Evolutionary conservation across 148 eudicot genomes (phyloP), one percentile per base, ranked within the genome.

Genomic region (Dianthus caryophyllus): DNA sequence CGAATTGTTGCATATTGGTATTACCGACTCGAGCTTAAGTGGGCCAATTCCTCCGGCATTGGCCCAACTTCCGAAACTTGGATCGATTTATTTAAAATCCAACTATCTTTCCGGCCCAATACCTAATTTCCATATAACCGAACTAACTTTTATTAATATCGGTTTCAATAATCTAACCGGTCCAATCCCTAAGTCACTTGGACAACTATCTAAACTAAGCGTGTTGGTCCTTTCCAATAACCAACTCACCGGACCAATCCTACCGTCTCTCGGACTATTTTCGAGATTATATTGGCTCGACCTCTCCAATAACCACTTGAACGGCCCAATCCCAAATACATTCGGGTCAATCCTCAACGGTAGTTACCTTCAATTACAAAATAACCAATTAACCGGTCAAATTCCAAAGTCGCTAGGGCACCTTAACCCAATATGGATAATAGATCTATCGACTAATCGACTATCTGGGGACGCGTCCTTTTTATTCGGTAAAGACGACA

Each of bases 211-310:
- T 21, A 44, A 9, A 10, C 36, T 63, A 7, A 25, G 36, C 25
- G 66, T 63, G 5, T 30, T 63, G 0, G 52, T 41, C 12, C 12
- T 63, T 15, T 63, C 66, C 6, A 30, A 63, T 16, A 63, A 63
- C 52, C 33, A 26, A 0, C 66, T 63, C 18, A 44, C 21, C 9
- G 66, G 66, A 25, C 20, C 66, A 63, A 31, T 63, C n/a, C 51
- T 63, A 44, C 52, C 66, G 21, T 43, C 52, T 16, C 30, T 63
- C 44, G 66, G 66, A 63, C 38, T 14, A 25, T 6, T 63, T 20
- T 44, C 66, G 66, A 63, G 53, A 51, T 20, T 63, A 24, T 63
- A 63, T 27, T 63, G 66, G 66, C 66, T 63, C 33, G 66, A 63
- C 66, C 10, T 63, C 52, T 63, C 66, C 36, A 63, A 63, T 25